Evolutionary conservation across 192 early-diverging fungal species (phyloP).

Genomic region (Jimgerdemannia lactiflua): DNA sequence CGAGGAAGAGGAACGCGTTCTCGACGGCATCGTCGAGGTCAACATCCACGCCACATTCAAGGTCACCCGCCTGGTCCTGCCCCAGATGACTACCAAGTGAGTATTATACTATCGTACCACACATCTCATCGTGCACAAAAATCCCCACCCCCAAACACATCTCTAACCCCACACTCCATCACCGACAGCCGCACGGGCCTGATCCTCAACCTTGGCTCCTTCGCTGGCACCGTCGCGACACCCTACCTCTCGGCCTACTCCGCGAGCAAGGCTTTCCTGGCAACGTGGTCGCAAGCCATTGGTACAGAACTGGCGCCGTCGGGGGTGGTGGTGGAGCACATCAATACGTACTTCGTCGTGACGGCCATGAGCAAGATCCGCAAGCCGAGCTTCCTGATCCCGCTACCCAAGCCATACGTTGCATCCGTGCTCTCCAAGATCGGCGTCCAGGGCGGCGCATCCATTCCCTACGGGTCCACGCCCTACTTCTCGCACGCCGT

Average conservation of each 20-base stretch:
- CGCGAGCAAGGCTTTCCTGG: constrained; percentile 90
- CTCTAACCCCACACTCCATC: neutral
- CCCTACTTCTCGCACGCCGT: constrained; percentile 70
- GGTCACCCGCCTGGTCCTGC: constrained; percentile 76
- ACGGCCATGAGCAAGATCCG: constrained; percentile 95
- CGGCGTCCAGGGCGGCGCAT: constrained; percentile 63
- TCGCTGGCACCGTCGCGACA: constrained; percentile 80
- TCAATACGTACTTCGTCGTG: constrained; percentile 96
- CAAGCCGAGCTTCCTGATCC: constrained; percentile 74
- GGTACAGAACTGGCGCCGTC: constrained; percentile 69
- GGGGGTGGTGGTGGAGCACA: constrained; percentile 83
- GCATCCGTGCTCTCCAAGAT: constrained; percentile 63
- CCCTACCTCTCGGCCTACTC: constrained; percentile 90
- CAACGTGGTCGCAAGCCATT: constrained; percentile 86
- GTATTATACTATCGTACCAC: neutral
- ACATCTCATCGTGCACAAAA: neutral
- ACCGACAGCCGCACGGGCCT: constrained; percentile 63
- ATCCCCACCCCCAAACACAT: neutral
- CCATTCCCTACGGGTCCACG: constrained; percentile 57
- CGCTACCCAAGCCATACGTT: constrained; percentile 80
- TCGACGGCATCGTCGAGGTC: constrained; percentile 78
- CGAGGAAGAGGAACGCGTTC: constrained; percentile 62
- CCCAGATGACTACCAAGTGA: constrained; percentile 71
- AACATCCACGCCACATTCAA: constrained; percentile 83
- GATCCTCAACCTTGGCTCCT: constrained; percentile 93